These are phyloP conservation scores for Phaseolus lunatus DNA, from an alignment of 306 rosid genomes.

Conservation along the genomic window DNA sequence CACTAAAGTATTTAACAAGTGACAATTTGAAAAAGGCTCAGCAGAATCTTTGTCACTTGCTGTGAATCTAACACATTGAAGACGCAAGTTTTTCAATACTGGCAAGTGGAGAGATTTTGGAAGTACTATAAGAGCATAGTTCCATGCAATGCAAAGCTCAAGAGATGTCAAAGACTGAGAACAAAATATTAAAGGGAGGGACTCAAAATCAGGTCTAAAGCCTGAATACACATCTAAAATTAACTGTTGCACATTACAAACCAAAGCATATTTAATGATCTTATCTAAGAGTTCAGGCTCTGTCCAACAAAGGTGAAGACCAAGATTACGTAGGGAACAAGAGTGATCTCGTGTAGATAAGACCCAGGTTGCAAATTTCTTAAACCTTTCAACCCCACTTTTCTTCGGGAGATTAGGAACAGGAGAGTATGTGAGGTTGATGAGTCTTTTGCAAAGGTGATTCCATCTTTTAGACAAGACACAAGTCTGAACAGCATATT, in stretches of 20 bases:
- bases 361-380: not conserved
- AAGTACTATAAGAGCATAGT: not conserved
- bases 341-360: not conserved
- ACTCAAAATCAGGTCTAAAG: not conserved
- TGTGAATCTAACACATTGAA: not conserved
- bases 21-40: constrained; percentile 2
- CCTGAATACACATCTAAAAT: not conserved
- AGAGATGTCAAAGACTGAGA: constrained; percentile 4
- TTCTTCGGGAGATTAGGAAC: not conserved
- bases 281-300: not conserved
- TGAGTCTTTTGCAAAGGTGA: not conserved
- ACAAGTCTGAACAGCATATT: not conserved
- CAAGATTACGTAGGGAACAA: not conserved
- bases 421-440: not conserved
- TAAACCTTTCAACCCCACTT: not conserved
- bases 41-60: not conserved
- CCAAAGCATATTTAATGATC: not conserved
- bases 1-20: not conserved
- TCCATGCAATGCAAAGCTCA: not conserved
- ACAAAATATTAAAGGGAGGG: not conserved
- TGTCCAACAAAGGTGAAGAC: not conserved
- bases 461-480: not conserved
- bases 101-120: not conserved
- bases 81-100: not conserved
- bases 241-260: not conserved